Evolutionary conservation across 805 yeast species (phyloP), one percentile per base, ranked within the genome.

Genomic region (Schwanniomyces yamadae): DNA sequence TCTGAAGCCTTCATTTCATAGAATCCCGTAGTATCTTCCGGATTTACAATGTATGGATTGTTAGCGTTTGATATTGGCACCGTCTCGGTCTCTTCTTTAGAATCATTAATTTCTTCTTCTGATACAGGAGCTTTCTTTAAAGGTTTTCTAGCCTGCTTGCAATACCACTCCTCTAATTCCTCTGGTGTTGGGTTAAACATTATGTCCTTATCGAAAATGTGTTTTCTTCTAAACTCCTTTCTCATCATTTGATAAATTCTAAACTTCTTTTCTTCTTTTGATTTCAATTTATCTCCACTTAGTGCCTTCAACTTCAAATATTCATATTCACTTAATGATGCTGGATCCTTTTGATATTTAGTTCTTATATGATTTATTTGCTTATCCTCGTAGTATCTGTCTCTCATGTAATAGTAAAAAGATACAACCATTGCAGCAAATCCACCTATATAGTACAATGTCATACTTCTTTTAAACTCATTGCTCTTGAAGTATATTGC

Each of bases 1-100:
- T 77, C 83, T 11, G 66, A 73, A 0, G 98, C 98, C 45, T 85
- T 77, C 2, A 62, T 61, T 46, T 91, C 90, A 55, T 84, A 88
- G 52, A 85, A 82, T 8, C 68, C 72, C 1, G 95, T 86, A 6
- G 96, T 84, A 55, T 91, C 96, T 50, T 78, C 75, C 1, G 95
- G 73, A 4, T 84, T 82, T 32, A 82, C 70, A 27, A 86, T 78
- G 34, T 50, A 35, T 4, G 67, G 62, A 31, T 70, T 63, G 18
- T 63, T 61, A 21, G 57, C 55, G 27, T 62, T 77, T 28, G 69
- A 51, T 43, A 61, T 55, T 7, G 54, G 47, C 15, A 51, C 56
- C 10, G 32, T 44, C 19, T 30, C 40, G 15, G 43, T 48, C 3
- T 36, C 34, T 1, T 39, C 41, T 11, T 50, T 52, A 23, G 31